Conservation (phyloP, 768 basidiomycete genomes). For the Suillus tomentosus region DNA sequence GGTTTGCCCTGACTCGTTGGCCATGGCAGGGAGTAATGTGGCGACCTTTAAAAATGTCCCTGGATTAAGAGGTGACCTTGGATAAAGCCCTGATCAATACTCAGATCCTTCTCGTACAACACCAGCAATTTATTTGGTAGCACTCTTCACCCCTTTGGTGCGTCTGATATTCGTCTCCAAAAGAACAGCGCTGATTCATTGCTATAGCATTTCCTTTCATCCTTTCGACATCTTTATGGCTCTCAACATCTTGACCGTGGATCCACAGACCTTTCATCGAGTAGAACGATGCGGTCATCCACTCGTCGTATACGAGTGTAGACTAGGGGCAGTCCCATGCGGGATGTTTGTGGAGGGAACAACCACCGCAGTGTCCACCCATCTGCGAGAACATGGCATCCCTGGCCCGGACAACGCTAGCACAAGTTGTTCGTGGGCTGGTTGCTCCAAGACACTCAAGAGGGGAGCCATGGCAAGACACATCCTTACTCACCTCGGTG, state of each 20-base stretch:
- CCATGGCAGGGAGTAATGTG: too few species aligned
- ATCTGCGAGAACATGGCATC: slow-evolving; percentile 13
- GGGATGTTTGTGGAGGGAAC: slow-evolving; percentile 5
- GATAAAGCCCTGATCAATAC: too few species aligned
- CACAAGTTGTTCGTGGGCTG: slow-evolving; percentile 3
- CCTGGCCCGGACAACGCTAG: background rate
- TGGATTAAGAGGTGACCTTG: too few species aligned
- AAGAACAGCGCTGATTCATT: too few species aligned
- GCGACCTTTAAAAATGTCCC: too few species aligned
- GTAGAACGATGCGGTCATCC: background rate
- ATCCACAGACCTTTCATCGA: background rate
- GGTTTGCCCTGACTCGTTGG: too few species aligned
- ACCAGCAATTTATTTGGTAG: too few species aligned
- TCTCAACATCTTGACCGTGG: background rate
- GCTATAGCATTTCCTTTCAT: too few species aligned
- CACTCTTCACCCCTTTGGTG: too few species aligned
- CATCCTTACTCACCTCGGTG: slow-evolving; percentile 11
- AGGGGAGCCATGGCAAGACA: slow-evolving; percentile 9
- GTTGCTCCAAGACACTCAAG: slow-evolving; percentile 7
- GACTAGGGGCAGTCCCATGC: background rate
- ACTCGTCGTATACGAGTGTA: background rate
- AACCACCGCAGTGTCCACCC: slow-evolving; percentile 2
- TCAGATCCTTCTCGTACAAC: too few species aligned
- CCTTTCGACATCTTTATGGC: too few species aligned
- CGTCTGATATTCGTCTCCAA: too few species aligned